These are phyloP conservation scores for Cryptococcus floricola DNA, from an alignment of 1,284 basidiomycete genomes.

Conservation along the genomic window DNA sequence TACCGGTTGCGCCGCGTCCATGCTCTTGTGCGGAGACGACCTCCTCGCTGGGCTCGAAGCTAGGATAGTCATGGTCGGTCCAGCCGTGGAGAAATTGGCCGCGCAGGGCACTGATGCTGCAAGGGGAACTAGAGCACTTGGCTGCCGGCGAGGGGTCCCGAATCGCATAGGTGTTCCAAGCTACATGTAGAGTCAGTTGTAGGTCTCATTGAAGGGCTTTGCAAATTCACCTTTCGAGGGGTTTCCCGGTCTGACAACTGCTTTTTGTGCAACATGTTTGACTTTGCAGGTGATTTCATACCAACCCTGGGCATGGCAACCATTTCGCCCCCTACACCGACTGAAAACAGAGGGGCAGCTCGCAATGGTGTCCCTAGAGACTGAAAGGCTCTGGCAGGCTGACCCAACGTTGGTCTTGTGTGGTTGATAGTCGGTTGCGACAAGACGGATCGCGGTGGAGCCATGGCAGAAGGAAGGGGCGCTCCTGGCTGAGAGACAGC, in stretches of 20 bases:
- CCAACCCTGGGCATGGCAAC: neutral
- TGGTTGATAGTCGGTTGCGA: neutral
- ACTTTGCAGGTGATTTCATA: conserved; percentile 12
- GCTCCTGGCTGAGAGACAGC: neutral
- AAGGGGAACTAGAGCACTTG: too few relatives aligned
- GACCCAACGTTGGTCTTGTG: conserved; percentile 16
- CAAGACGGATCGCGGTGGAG: neutral
- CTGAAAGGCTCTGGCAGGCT: conserved; percentile 24
- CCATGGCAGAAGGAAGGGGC: neutral
- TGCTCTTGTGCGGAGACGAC: too few relatives aligned
- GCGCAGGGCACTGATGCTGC: too few relatives aligned
- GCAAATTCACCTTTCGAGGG: conserved; percentile 9
- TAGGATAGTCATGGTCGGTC: too few relatives aligned
- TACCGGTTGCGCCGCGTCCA: too few relatives aligned
- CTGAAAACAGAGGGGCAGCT: conserved; percentile 12
- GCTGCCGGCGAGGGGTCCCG: conserved; percentile 8
- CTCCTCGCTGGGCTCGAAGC: too few relatives aligned
- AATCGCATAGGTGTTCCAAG: conserved; percentile 20
- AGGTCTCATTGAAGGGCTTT: neutral
- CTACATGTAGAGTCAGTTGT: neutral
- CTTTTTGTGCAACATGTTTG: conserved; percentile 6
- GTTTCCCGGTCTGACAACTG: conserved; percentile 5
- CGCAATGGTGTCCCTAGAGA: conserved; percentile 1
- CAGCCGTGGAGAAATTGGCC: too few relatives aligned
- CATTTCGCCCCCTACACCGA: conserved; percentile 8